These are phyloP conservation scores for Saccharomycopsis hybrid DNA, from an alignment of 1,139 yeast genomes.

Conservation along the genomic window DNA sequence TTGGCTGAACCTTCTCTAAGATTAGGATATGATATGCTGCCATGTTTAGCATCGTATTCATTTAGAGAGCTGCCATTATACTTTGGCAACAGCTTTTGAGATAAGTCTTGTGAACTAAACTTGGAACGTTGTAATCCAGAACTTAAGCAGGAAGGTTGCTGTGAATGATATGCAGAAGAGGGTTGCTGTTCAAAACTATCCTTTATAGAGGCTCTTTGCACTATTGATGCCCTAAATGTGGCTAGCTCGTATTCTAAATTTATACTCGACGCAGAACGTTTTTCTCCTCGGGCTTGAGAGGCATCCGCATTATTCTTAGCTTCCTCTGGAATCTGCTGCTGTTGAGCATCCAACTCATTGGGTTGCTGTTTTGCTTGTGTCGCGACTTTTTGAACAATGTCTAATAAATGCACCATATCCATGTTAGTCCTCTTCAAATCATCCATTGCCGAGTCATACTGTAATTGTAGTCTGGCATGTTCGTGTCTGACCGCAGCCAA, in stretches of 20 bases:
- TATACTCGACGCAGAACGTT: no score
- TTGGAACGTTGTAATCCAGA: background rate
- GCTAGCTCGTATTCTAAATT: constrained; percentile 26
- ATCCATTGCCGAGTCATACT: constrained; percentile 40
- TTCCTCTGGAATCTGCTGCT: no score
- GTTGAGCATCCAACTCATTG: constrained; percentile 4
- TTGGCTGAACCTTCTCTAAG: constrained; percentile 2
- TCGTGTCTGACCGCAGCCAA: constrained; percentile 35
- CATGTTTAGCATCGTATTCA: background rate
- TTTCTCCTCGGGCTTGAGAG: no score
- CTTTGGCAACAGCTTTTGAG: background rate
- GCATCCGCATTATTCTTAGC: no score
- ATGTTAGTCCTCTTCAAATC: constrained; percentile 42
- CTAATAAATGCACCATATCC: constrained; percentile 46
- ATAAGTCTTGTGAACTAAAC: background rate
- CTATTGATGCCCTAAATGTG: constrained; percentile 25
- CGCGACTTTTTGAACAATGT: constrained; percentile 36
- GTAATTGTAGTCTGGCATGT: constrained; percentile 33
- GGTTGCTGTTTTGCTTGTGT: background rate
- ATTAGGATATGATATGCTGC: background rate
- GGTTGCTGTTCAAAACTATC: no score
- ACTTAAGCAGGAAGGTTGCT: background rate
- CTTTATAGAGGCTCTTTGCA: constrained; percentile 24
- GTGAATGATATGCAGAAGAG: no score
- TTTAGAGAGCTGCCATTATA: background rate